These are phyloP conservation scores for Dactylellina drechsleri DNA, from an alignment of 2,329 filamentous ascomycete genomes.

Conservation along the genomic window DNA sequence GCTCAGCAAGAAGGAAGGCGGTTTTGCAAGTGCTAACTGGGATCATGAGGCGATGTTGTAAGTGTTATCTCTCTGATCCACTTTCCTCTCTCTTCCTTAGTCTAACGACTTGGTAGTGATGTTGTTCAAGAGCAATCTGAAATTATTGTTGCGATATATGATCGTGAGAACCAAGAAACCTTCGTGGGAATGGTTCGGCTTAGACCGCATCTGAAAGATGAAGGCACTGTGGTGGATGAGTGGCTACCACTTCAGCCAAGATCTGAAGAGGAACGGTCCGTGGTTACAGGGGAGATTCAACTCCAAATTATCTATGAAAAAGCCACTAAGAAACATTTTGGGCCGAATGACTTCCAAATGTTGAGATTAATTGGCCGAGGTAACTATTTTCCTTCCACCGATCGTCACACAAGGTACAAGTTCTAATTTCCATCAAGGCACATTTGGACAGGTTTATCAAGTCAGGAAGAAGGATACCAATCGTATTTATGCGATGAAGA, in stretches of 20 bases:
- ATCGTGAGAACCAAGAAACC: constrained; percentile 82
- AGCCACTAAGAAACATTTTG: constrained; percentile 88
- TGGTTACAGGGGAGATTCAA: constrained; percentile 85
- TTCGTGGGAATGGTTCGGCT: constrained; percentile 92
- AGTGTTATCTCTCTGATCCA: constrained; percentile 62
- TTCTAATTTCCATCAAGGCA: constrained; percentile 65
- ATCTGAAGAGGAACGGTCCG: constrained; percentile 78
- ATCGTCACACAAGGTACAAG: constrained; percentile 10
- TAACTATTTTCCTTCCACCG: constrained; percentile 34
- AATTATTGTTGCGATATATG: constrained; percentile 93
- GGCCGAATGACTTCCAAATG: constrained; percentile 94
- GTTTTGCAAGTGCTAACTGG: constrained; percentile 88
- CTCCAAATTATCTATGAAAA: constrained; percentile 87
- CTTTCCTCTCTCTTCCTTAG: too few species aligned
- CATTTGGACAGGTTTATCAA: constrained; percentile 98
- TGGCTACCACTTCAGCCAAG: constrained; percentile 87
- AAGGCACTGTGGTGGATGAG: constrained; percentile 77
- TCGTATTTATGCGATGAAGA: constrained; percentile 99
- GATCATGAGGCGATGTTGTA: constrained; percentile 96
- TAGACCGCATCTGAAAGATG: constrained; percentile 72
- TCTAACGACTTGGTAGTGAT: constrained; percentile 70
- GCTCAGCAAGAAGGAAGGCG: constrained; percentile 67
- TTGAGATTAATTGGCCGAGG: constrained; percentile 94
- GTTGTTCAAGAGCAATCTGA: constrained; percentile 91
- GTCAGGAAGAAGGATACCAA: constrained; percentile 96